Percentiles rank a stretch among this genome's conserved stretches.
Evolutionary conservation across 2,329 filamentous ascomycete species (phyloP).

Genomic region (Trichoderma sp.): DNA sequence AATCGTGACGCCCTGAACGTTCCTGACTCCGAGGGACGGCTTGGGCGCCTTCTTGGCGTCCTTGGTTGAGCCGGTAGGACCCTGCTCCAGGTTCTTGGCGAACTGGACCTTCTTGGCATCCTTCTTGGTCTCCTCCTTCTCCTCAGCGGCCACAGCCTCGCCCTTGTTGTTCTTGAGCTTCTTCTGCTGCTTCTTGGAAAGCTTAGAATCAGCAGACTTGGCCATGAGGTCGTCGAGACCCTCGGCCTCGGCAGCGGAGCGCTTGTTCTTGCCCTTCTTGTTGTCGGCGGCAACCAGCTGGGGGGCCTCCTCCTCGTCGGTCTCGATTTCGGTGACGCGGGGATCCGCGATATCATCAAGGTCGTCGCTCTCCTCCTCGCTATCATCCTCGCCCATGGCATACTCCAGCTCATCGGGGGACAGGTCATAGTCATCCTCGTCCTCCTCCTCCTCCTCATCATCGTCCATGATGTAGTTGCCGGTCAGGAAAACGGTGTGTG

Average conservation of each 20-base stretch:
- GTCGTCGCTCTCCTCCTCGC: slow-evolving; percentile 73
- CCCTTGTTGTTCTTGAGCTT: slow-evolving; percentile 99
- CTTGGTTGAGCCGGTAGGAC: slow-evolving; percentile 74
- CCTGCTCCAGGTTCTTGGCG: slow-evolving; percentile 97
- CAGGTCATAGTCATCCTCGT: slow-evolving; percentile 77
- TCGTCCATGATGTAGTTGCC: slow-evolving; percentile 91
- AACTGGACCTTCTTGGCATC: slow-evolving; percentile 95
- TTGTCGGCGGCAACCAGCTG: slow-evolving; percentile 55
- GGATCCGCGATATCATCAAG: slow-evolving; percentile 78
- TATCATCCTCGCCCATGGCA: slow-evolving; percentile 70
- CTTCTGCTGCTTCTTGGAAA: slow-evolving; percentile 96
- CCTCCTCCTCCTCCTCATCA: slow-evolving; percentile 63
- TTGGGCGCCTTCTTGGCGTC: slow-evolving; percentile 46
- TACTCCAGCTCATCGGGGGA: slow-evolving; percentile 78
- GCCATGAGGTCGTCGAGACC: slow-evolving; percentile 82
- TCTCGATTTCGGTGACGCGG: slow-evolving; percentile 80
- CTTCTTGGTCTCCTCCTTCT: slow-evolving; percentile 62
- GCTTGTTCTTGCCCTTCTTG: slow-evolving; percentile 90
- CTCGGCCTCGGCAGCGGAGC: slow-evolving; percentile 73
- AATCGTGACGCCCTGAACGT: slow-evolving; percentile 84
- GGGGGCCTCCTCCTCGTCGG: slow-evolving; percentile 75
- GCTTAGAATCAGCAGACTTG: slow-evolving; percentile 74
- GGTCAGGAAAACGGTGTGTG: slow-evolving; percentile 87
- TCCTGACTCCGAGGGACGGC: slow-evolving; percentile 69
- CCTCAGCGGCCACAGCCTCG: slow-evolving; percentile 69